Base-by-base conservation (phyloP, 140 eudicot species). In the Erigeron philadelphicus region DNA sequence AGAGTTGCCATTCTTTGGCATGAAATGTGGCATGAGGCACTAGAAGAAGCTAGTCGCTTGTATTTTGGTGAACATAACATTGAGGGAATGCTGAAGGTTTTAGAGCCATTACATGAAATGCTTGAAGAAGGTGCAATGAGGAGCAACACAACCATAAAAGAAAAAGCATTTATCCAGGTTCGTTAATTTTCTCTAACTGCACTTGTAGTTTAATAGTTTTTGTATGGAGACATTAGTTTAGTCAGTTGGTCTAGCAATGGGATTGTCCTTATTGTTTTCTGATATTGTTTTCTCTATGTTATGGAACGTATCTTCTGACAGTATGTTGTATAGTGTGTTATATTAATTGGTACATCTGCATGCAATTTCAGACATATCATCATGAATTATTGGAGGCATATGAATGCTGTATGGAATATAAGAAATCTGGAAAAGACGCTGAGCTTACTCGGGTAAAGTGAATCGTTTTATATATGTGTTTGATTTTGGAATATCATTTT, bases 1-100 rank as follows among this genome's bases (percentile, higher is more conserved):
- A 86, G 99, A 79, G 97, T 94, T 64, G 95, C 99, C 31, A 94
- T 94, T 76, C 92, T 94, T 49, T 94, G 96, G 99, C 99, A 87
- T 82, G 99, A 94, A 81, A 78, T 76, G 86, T 94, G 99, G 99
- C 99, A 94, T 69, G 99, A 94, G 66, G 99, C 90, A 56, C 74
- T 94, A 72, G 99, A 94, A 87, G 97, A 94, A 83, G 97, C 99
- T 11, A 94, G 99, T 65, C 99, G 97, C 61, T 80, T 89, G 67
- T 89, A 87, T 80, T 94, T 94, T 76, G 99, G 97, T 67, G 99
- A 94, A 76, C 99, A 83, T 72, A 89, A 89, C 71, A 82, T 87
- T 54, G 97, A 89, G 74, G 97, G 97, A 59, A 94, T 94, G 99
- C 72, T 94, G 2, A 89, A 89, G 78, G 95, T 87, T 61, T 80